Evolutionary conservation across 1,284 basidiomycete species (phyloP).

Genomic region (Malassezia japonica): DNA sequence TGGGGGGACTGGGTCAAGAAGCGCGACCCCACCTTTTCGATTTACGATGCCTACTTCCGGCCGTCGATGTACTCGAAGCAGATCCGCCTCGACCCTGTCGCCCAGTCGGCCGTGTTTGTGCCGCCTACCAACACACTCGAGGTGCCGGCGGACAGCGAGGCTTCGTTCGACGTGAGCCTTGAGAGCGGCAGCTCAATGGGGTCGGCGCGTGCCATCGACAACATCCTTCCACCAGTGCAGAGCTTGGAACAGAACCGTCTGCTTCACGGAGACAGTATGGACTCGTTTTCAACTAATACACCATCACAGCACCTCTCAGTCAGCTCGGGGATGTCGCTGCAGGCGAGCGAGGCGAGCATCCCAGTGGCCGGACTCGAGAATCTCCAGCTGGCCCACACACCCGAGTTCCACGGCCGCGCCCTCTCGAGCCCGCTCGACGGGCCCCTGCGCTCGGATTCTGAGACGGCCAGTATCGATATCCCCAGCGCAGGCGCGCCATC

Average conservation of each 20-base stretch:
- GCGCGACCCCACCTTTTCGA: conserved; percentile 9
- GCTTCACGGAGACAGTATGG: neutral
- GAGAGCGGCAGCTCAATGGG: neutral
- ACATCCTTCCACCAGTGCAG: conserved; percentile 18
- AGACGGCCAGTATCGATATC: no score
- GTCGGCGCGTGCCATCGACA: conserved; percentile 29
- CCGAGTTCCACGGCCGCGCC: no score
- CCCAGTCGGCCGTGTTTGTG: neutral
- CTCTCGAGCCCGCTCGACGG: no score
- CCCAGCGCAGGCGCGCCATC: no score
- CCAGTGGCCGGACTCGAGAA: no score
- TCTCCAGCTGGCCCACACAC: no score
- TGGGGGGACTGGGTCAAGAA: neutral
- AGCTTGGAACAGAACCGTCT: conserved; percentile 9
- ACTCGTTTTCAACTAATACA: neutral
- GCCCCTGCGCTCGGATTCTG: no score
- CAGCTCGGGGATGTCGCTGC: no score
- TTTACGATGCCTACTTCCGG: conserved; percentile 17
- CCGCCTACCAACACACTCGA: neutral
- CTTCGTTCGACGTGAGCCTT: neutral
- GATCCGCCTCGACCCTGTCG: neutral
- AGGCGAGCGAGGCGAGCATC: no score
- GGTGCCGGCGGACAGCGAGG: neutral
- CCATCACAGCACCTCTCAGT: neutral
- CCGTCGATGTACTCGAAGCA: neutral